These are phyloP conservation scores for Mycogone perniciosa DNA, from an alignment of 2,329 filamentous ascomycete genomes.

Conservation along the genomic window DNA sequence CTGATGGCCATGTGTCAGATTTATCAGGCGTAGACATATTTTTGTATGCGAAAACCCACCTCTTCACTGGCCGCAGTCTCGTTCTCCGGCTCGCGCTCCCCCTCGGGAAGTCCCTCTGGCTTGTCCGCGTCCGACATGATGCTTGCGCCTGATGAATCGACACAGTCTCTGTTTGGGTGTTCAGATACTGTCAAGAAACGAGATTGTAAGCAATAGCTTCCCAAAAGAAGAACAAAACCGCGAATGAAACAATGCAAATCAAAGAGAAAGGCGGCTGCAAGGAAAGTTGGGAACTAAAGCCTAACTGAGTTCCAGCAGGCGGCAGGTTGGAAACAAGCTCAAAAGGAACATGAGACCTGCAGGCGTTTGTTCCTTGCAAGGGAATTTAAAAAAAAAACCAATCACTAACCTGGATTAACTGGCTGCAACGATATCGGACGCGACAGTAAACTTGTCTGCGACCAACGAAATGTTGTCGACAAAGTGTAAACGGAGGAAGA, in stretches of 20 bases:
- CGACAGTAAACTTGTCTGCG: conserved; percentile 8
- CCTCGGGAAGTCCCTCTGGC: conserved; percentile 24
- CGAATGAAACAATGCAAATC: background rate
- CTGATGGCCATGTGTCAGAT: conserved; percentile 36
- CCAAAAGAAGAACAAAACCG: background rate
- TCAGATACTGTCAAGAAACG: background rate
- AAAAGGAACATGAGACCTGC: background rate
- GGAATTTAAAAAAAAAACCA: no score
- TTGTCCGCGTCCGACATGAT: conserved; percentile 29
- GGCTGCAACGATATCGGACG: conserved; percentile 14
- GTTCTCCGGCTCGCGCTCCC: conserved; percentile 25
- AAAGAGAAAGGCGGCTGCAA: background rate
- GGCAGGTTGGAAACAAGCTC: background rate
- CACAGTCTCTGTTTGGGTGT: conserved; percentile 9
- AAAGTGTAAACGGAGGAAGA: background rate
- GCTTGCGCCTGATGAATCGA: conserved; percentile 13
- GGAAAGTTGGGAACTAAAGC: background rate
- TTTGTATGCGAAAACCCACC: conserved; percentile 29
- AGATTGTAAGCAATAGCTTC: background rate
- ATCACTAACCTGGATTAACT: conserved; percentile 9
- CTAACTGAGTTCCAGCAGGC: background rate
- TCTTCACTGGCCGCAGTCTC: conserved; percentile 29
- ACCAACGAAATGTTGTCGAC: conserved; percentile 2
- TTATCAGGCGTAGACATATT: conserved; percentile 13
- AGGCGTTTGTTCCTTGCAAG: background rate